Evolutionary conservation across 2,329 filamentous ascomycete species (phyloP), one percentile per base, ranked within the genome.

Genomic region (Neobulgaria alba): DNA sequence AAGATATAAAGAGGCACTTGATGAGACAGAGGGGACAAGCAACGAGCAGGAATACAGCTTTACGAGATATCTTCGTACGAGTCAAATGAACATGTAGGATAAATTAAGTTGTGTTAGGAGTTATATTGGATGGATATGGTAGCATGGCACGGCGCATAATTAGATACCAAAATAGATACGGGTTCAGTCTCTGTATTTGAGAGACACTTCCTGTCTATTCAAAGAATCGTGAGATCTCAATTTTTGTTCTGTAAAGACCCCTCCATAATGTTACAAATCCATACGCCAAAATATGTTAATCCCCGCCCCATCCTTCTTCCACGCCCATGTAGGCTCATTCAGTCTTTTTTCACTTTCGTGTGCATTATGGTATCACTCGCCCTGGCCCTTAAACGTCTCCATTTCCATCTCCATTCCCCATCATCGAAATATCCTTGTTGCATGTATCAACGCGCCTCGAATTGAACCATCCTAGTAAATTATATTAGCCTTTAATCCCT

Each of bases 401-500:
- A n/a, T n/a, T n/a, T n/a, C n/a, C n/a, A n/a, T n/a, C n/a, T n/a
- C n/a, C n/a, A n/a, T n/a, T n/a, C n/a, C n/a, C n/a, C n/a, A n/a
- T n/a, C n/a, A n/a, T n/a, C n/a, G n/a, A n/a, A n/a, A n/a, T n/a
- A n/a, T n/a, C n/a, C n/a, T n/a, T n/a, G n/a, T n/a, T n/a, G n/a
- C n/a, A n/a, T n/a, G n/a, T 20, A 49, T 72, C 65, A 96, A 66
- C 90, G 78, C 38, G 92, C 92, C 71, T 98, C 89, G 59, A 98
- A 96, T 67, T 98, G 92, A 38, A 96, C 89, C 89, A 96, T 95
- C 60, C 90, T 94, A 54, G 41, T 34, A 16, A 43, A 14, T 40
- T 16, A 16, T n/a, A n/a, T 41, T 61, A 21, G 19, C 14, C 29
- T 12, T 30, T 21, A 30, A 44, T 15, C 32, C 18, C 33, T 16